phyloP scores from a whole-genome alignment of 2,329 filamentous ascomycete species.

The Aspergillus viridinutans region DNA sequence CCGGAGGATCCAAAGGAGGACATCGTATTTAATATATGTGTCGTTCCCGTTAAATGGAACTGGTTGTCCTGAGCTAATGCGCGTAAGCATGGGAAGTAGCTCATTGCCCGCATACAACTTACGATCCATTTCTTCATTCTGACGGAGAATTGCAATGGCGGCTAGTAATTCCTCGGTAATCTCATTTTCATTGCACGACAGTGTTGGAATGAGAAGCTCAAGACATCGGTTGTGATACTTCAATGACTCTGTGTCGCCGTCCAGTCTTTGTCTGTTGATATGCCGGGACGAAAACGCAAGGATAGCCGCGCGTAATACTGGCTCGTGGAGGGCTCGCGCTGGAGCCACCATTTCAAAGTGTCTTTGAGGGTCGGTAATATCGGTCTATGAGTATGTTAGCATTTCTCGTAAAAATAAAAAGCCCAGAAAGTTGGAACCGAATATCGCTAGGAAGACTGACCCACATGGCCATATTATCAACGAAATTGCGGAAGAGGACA shows the following conservation, averaged over 20 bases:
- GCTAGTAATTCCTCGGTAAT: constrained; percentile 30
- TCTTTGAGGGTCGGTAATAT: constrained; percentile 29
- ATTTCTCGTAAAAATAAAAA: neutral
- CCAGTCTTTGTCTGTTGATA: constrained; percentile 20
- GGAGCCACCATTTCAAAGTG: constrained; percentile 33
- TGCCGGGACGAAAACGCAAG: constrained; percentile 34
- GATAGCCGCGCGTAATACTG: constrained; percentile 29
- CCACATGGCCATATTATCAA: constrained; percentile 32
- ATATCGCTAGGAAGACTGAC: constrained; percentile 8
- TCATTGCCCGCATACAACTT: neutral
- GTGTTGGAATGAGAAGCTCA: constrained; percentile 30
- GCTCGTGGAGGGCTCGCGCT: constrained; percentile 25
- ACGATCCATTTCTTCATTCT: constrained; percentile 35
- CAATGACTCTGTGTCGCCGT: constrained; percentile 24
- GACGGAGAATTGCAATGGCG: constrained; percentile 30
- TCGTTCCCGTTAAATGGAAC: constrained; percentile 34
- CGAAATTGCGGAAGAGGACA: constrained; percentile 24
- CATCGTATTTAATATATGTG: constrained; percentile 34
- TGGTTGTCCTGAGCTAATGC: constrained; percentile 27
- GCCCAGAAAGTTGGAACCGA: neutral
- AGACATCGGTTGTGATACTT: constrained; percentile 33
- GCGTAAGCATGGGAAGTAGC: constrained; percentile 1
- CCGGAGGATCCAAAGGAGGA: constrained; percentile 35
- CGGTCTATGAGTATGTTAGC: constrained; percentile 16
- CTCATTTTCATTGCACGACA: constrained; percentile 22